Conservation (phyloP, 2,329 filamentous ascomycete species). For the Grosmannia serpens region DNA sequence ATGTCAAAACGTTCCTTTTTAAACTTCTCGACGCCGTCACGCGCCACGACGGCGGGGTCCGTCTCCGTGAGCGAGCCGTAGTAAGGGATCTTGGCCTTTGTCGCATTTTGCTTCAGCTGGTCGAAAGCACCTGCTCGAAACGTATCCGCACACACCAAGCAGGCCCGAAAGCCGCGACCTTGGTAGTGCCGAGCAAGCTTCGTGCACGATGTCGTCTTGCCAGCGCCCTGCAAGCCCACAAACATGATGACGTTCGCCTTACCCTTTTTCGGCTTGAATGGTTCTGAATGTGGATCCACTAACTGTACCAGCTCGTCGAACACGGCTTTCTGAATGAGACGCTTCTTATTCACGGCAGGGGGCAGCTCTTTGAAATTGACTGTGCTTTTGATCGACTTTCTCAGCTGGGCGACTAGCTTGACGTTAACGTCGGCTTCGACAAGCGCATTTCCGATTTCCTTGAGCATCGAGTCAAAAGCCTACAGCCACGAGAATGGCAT, state of each 20-base stretch:
- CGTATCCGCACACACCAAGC: conserved; percentile 92
- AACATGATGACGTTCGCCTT: conserved; percentile 99
- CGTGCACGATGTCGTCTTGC: conserved; percentile 97
- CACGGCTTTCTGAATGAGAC: conserved; percentile 92
- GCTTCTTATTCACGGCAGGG: conserved; percentile 92
- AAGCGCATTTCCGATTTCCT: conserved; percentile 92
- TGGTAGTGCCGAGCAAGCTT: conserved; percentile 94
- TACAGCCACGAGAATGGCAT: conserved; percentile 21
- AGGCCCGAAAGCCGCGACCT: conserved; percentile 82
- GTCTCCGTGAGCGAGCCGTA: conserved; percentile 95
- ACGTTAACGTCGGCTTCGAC: conserved; percentile 97
- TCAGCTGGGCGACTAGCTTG: conserved; percentile 77
- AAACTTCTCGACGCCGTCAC: conserved; percentile 96
- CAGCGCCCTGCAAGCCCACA: conserved; percentile 91
- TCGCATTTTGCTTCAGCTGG: conserved; percentile 97
- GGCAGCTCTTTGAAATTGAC: conserved; percentile 95
- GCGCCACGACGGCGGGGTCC: conserved; percentile 83
- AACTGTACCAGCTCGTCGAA: conserved; percentile 94
- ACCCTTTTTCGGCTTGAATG: conserved; percentile 95
- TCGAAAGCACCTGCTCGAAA: conserved; percentile 98
- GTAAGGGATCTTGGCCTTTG: conserved; percentile 97
- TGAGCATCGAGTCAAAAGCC: conserved; percentile 97
- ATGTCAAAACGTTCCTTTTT: conserved; percentile 98
- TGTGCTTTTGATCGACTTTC: conserved; percentile 79
- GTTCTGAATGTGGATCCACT: conserved; percentile 88